Percentiles rank a stretch among this genome's conserved stretches.
These are phyloP conservation scores for Debaryomyces nepalensis DNA, from an alignment of 1,139 yeast species.

Conservation along the genomic window DNA sequence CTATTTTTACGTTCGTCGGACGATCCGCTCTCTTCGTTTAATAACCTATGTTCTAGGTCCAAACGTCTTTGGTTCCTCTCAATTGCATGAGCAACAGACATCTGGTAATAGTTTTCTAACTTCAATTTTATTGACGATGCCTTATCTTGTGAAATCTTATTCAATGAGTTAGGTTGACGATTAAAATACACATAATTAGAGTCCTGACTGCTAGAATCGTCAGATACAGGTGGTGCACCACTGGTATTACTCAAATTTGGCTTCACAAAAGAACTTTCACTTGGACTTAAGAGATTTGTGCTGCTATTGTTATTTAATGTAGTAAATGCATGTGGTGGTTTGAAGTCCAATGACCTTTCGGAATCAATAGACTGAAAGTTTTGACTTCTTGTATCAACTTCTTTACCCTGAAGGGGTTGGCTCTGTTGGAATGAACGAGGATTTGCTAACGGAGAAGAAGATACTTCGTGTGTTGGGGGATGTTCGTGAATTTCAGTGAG, in stretches of 20 bases:
- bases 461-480: constrained; percentile 18
- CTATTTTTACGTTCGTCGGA: constrained; percentile 77
- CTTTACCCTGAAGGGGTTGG: constrained; percentile 2
- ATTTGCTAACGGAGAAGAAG: constrained; percentile 9
- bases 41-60: constrained; percentile 68
- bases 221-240: constrained; percentile 1
- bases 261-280: constrained; percentile 29
- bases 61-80: constrained; percentile 80
- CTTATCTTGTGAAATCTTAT: constrained; percentile 69
- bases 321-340: constrained; percentile 50
- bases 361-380: constrained; percentile 47
- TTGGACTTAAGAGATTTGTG: constrained; percentile 43
- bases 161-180: constrained; percentile 80
- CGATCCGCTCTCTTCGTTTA: constrained; percentile 61
- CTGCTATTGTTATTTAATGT: constrained; percentile 47
- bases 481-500: constrained; percentile 27
- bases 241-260: constrained; percentile 19
- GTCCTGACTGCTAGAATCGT: constrained; percentile 12
- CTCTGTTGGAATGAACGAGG: constrained; percentile 6
- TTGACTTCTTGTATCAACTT: constrained; percentile 4
- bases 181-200: constrained; percentile 71
- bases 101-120: constrained; percentile 74
- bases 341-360: constrained; percentile 38
- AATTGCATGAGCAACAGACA: constrained; percentile 78
- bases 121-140: constrained; percentile 75